Evolutionary conservation across 2,329 filamentous ascomycete genomes (phyloP), one percentile per base, ranked within the genome.

Genomic region (Talaromyces amestolkiae): DNA sequence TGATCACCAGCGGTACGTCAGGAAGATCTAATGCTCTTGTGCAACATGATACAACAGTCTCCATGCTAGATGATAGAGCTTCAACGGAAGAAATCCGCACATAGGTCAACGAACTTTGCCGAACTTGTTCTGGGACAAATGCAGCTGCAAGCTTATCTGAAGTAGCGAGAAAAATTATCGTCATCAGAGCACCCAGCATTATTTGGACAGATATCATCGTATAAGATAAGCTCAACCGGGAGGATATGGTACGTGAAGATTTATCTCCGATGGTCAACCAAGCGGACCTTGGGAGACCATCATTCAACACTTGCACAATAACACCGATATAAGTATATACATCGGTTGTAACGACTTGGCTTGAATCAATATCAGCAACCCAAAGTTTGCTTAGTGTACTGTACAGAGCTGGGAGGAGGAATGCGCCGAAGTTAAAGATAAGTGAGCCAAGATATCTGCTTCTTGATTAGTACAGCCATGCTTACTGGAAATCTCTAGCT

Each of bases 261-360:
- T 82, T 83, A 74, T 92, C 87, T 8, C 87, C 89, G 65, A 92
- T 91, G 65, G 90, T 83, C 6, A 88, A 80, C 85, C 87, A 92
- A 0, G 88, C 83, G 0, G 88, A 86, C 24, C 89, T 82, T 0
- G 89, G 89, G 0, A 92, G 84, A 0, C 89, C 89, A 73, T 92
- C 89, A 68, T 92, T 92, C 17, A 92, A 75, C 0, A 91, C 88
- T 72, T 92, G 87, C 1, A 84, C 85, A 0, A 91, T 81, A 0
- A 87, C 83, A 22, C 84, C 82, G 66, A 92, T 90, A 73, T 92
- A 92, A 0, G 87, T 91, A 74, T 89, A 91, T 0, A 83, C 79
- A 65, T 90, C 87, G 0, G 86, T 89, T 0, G 86, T 89, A 19
- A 84, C 86, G 1, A 90, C 86, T 67, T 86, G 79, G 1, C 81